phyloP scores from a whole-genome alignment of 495 filamentous ascomycete genomes.

The Aspergillus saccharolyticus region DNA sequence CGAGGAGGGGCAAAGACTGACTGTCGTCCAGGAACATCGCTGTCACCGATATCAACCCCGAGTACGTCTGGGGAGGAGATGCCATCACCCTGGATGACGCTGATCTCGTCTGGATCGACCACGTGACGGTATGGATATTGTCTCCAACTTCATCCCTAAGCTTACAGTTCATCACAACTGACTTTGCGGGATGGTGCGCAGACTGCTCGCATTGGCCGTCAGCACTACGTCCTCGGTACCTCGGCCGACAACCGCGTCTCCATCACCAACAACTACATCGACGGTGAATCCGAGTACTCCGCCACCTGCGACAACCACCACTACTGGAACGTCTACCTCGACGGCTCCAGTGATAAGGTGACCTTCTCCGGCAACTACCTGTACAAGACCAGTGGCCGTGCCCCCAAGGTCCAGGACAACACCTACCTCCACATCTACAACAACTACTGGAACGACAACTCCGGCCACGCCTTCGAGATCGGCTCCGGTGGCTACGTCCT shows the following conservation, averaged over 20 bases:
- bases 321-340: conserved; percentile 43
- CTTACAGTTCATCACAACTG: too few relatives aligned
- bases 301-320: conserved; percentile 40
- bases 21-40: conserved; percentile 30
- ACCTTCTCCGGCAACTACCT: conserved; percentile 44
- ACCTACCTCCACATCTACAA: conserved; percentile 40
- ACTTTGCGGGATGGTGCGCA: too few relatives aligned
- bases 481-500: conserved; percentile 43
- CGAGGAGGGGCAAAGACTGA: conserved; percentile 10
- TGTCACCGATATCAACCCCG: conserved; percentile 41
- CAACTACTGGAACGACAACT: conserved; percentile 51
- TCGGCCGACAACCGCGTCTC: conserved; percentile 35
- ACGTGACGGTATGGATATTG: conserved; percentile 37
- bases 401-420: conserved; percentile 36
- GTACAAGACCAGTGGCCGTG: conserved; percentile 35
- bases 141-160: not conserved
- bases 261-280: conserved; percentile 41
- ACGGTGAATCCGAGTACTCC: conserved; percentile 33
- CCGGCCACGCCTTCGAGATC: conserved; percentile 52
- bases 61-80: conserved; percentile 47
- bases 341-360: conserved; percentile 33
- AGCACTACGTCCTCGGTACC: conserved; percentile 39
- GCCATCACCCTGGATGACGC: conserved; percentile 37
- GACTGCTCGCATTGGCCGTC: conserved; percentile 39
- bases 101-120: conserved; percentile 44